A percentile compares a stretch with the other conserved stretches of the same genome.
Evolutionary conservation across 2,329 filamentous ascomycete genomes (phyloP).

Genomic region (Arthrobotrys musiformis): DNA sequence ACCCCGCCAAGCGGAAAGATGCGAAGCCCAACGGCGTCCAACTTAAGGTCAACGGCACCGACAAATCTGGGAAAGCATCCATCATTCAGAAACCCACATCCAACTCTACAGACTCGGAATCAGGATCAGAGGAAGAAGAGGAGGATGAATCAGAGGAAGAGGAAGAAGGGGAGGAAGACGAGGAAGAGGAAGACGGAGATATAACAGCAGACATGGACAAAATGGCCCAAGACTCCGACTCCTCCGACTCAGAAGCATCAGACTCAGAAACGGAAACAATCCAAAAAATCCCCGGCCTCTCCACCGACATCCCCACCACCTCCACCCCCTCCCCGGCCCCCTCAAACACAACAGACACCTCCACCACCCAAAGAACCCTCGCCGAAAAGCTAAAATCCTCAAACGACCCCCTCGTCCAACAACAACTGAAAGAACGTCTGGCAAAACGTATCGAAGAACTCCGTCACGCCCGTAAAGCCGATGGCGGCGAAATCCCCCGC

Average conservation of each 20-base stretch:
- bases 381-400: slow-evolving; percentile 65
- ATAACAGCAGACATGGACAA: slow-evolving; percentile 13
- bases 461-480: slow-evolving; percentile 85
- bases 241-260: slow-evolving; percentile 39
- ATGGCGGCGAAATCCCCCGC: slow-evolving; percentile 81
- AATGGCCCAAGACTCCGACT: slow-evolving; percentile 2
- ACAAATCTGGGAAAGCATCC: slow-evolving; percentile 39
- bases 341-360: slow-evolving; percentile 73
- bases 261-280: slow-evolving; percentile 33
- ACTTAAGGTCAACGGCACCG: slow-evolving; percentile 44
- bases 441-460: slow-evolving; percentile 85
- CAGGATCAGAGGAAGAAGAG: background rate
- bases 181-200: background rate
- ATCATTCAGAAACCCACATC: slow-evolving; percentile 29
- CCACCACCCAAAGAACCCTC: slow-evolving; percentile 74
- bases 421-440: slow-evolving; percentile 76
- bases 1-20: slow-evolving; percentile 54
- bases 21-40: slow-evolving; percentile 38
- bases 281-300: slow-evolving; percentile 43
- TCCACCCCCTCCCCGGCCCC: slow-evolving; percentile 67
- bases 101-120: background rate
- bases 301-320: slow-evolving; percentile 41
- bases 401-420: slow-evolving; percentile 68
- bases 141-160: background rate
- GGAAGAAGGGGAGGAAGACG: too few species aligned